Evolutionary conservation across 495 filamentous ascomycete species (phyloP), one percentile per base, ranked within the genome.

Genomic region (Penicillium canariense): DNA sequence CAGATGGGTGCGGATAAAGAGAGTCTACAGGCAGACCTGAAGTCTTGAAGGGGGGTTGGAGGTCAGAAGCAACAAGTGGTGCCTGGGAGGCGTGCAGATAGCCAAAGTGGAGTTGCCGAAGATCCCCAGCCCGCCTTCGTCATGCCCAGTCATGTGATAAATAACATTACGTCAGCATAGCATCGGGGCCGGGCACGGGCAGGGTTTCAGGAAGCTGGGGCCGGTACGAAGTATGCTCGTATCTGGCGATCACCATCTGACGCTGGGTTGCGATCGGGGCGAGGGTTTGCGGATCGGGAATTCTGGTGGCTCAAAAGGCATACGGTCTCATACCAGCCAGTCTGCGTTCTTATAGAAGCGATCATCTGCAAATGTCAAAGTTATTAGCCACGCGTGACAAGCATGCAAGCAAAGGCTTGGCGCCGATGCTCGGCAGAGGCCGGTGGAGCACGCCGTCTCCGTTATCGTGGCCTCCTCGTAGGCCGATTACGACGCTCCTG

Each of bases 401-500:
- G 40, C 25, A 36, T 38, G 36, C 20, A 5, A 17, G 1, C 9
- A 30, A 50, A 48, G 47, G 54, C 59, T 61, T 61, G 59, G 59
- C 59, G 46, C 8, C 42, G 27, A 20, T 20, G 48, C 48, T 55
- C 52, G 57, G 51, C 46, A 40, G 47, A 35, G 43, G 25, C 50
- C 50, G 43, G 53, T 55, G 56, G 56, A 51, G 40, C 48, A 28
- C 22, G 30, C 22, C 3, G 14, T 28, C 18, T 50, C 55, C 47
- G 50, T 62, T 58, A 62, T 62, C 59, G 57, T 47, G 51, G 55
- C 46, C 53, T 56, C 48, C 49, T 53, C 54, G 53, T 54, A 54
- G 45, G 50, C 42, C 58, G 53, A 60, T 65, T 62, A 65, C 62
- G 62, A 62, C 55, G 50, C 62, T 60, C 55, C 55, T 54, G 48